Evolutionary conservation across 352 stramenopile genomes (phyloP), one percentile per base, ranked within the genome.

Genomic region (Phytophthora crassamura): DNA sequence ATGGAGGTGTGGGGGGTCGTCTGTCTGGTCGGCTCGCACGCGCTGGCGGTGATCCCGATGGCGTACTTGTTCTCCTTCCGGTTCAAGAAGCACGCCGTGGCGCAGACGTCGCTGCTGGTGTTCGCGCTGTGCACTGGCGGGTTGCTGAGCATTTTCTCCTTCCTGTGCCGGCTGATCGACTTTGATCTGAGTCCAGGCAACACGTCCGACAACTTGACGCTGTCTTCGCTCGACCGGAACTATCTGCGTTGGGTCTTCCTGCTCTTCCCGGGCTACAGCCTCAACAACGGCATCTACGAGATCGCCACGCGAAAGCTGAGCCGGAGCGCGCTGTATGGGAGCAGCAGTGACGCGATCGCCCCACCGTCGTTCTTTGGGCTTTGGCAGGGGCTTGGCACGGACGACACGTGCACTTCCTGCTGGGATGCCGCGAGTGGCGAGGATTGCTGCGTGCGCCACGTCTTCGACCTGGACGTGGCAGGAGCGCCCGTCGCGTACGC

Each of bases 181-280:
- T 90, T 86, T 33, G 42, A 67, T 15, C 58, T 81, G 43, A 65
- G 50, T 5, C 52, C 71, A 33, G 43, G 48, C 22, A 67, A 57
- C 12, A 65, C 66, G 0, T 60, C 39, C 3, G 62, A 72, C 35
- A 69, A 65, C 8, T 74, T 91, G n/a, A 86, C 78, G 16, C 60
- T 92, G 4, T 83, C 84, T 6, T 74, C 72, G 2, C 61, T 93
- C 4, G 84, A 90, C 51, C 76, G 80, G 14, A 85, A 88, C 55
- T 93, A 89, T 28, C 63, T 93, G 18, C 77, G 80, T 16, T 92
- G 84, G 84, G 52, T 90, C 52, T 92, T 90, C 50, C 45, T 92
- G 51, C 59, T 90, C 7, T 89, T 92, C 46, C 84, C 84, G 5
- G 81, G 79, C 9, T 90, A 93, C 66, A 75, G 67, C n/a, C 55